A percentile compares a stretch with the other conserved stretches of the same genome.
These are phyloP conservation scores for Solanum boliviense DNA, from an alignment of 257 asterid genomes.

Conservation along the genomic window DNA sequence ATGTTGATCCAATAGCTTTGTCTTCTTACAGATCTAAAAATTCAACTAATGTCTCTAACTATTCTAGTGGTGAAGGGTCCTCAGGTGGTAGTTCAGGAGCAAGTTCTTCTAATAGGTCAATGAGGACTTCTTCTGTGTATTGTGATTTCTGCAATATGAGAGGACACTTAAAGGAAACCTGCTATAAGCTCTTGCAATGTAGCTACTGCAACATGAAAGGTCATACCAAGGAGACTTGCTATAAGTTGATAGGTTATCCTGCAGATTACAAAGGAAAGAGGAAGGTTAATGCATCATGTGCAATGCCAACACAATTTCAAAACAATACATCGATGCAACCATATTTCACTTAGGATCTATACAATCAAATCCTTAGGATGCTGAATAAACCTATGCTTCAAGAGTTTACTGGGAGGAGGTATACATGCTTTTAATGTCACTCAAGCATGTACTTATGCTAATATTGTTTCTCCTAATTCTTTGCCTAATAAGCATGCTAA, in stretches of 20 bases:
- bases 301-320: too few relatives aligned
- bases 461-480: neutral
- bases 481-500: too few relatives aligned
- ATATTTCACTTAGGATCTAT: neutral
- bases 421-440: too few relatives aligned
- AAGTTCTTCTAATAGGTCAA: neutral
- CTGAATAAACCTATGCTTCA: too few relatives aligned
- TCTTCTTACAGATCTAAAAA: too few relatives aligned
- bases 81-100: neutral
- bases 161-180: neutral
- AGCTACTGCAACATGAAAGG: neutral
- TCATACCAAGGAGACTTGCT: neutral
- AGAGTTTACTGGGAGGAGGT: neutral
- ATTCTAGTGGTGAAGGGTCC: neutral
- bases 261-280: too few relatives aligned
- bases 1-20: neutral
- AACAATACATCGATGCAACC: neutral
- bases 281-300: neutral
- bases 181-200: neutral
- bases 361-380: neutral
- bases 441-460: neutral
- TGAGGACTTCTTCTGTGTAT: neutral
- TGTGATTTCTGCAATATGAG: neutral
- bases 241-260: neutral
- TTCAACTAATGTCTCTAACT: neutral